Percentiles rank a stretch among this genome's conserved stretches.
Conservation (phyloP, 192 early-diverging fungal genomes). For the Backusella morwellensis region DNA sequence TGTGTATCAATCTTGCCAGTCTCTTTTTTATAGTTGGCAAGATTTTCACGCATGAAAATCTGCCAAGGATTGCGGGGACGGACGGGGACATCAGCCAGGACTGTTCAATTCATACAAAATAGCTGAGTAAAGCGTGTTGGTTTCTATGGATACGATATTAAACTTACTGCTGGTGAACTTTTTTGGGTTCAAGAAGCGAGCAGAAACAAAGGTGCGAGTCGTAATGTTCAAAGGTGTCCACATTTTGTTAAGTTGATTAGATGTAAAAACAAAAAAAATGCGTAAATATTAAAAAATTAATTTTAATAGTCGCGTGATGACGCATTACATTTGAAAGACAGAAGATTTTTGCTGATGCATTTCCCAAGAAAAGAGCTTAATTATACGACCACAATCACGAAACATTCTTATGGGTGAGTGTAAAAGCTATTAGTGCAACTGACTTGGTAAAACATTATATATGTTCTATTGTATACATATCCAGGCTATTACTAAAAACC, state of each 20-base stretch:
- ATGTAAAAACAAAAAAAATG: background rate
- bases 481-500: too few relatives aligned
- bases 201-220: background rate
- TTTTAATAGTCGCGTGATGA: too few relatives aligned
- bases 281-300: background rate
- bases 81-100: constrained; percentile 20
- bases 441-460: too few relatives aligned
- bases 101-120: background rate
- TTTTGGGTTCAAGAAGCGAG: constrained; percentile 7
- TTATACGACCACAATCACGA: too few relatives aligned
- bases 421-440: too few relatives aligned
- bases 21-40: background rate
- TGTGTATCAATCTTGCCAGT: constrained; percentile 10
- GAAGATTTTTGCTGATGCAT: too few relatives aligned
- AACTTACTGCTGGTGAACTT: constrained; percentile 30
- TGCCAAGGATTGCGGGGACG: constrained; percentile 35
- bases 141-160: too few relatives aligned
- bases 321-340: too few relatives aligned
- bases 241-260: background rate
- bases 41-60: constrained; percentile 20
- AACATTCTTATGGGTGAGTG: too few relatives aligned
- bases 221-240: background rate
- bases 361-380: too few relatives aligned
- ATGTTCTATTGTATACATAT: too few relatives aligned
- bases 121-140: background rate